These are phyloP conservation scores for Leccinum barrowsii DNA, from an alignment of 768 basidiomycete genomes.

Conservation along the genomic window DNA sequence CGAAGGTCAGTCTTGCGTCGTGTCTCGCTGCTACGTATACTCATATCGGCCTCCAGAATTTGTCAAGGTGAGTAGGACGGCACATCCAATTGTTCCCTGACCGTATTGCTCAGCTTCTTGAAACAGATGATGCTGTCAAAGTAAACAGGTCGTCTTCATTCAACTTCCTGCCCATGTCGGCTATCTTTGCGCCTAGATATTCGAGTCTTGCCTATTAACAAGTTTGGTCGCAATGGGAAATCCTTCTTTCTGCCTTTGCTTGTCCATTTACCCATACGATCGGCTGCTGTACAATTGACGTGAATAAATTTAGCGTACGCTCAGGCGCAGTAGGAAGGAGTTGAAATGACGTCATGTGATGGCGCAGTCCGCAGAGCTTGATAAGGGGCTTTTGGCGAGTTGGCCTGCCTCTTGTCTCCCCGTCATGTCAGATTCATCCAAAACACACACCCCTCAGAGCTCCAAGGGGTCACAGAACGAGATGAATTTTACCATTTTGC, in stretches of 20 bases:
- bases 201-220: slow-evolving; percentile 1
- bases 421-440: slow-evolving; percentile 17
- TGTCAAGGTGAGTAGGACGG: slow-evolving; percentile 51
- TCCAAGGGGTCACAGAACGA: slow-evolving; percentile 23
- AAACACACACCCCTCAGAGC: slow-evolving; percentile 1
- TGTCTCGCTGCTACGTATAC: neutral
- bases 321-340: neutral
- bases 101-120: slow-evolving; percentile 10
- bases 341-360: slow-evolving; percentile 17
- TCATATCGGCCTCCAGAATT: slow-evolving; percentile 49
- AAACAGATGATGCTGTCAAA: slow-evolving; percentile 72
- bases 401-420: neutral
- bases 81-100: neutral
- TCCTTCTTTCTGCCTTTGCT: slow-evolving; percentile 7
- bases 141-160: slow-evolving; percentile 32
- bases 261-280: slow-evolving; percentile 1
- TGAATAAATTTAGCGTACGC: neutral
- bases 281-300: neutral
- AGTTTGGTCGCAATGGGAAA: neutral
- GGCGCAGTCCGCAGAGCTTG: neutral
- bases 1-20: slow-evolving; percentile 48
- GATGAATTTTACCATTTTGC: slow-evolving; percentile 48
- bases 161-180: slow-evolving; percentile 13
- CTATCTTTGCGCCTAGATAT: slow-evolving; percentile 4
- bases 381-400: slow-evolving; percentile 1